Conservation (phyloP, 1,139 yeast genomes). For the Geotrichum australiense region DNA sequence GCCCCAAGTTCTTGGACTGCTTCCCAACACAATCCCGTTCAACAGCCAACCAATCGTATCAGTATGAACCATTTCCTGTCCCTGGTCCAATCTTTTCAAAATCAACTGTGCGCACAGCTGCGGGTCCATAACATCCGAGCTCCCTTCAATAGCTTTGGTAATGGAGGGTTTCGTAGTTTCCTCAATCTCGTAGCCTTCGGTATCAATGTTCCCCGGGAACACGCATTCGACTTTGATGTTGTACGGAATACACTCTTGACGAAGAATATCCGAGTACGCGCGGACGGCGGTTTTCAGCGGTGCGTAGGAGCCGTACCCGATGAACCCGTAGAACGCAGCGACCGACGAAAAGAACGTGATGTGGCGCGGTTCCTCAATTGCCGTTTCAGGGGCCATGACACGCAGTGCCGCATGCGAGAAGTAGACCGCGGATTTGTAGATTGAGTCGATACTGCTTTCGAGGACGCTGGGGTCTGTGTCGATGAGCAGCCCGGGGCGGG, state of each 20-base stretch:
- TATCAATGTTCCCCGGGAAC: constrained; percentile 82
- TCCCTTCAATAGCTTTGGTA: constrained; percentile 77
- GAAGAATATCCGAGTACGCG: constrained; percentile 62
- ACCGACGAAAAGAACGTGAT: constrained; percentile 74
- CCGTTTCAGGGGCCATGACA: constrained; percentile 34
- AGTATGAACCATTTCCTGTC: constrained; percentile 71
- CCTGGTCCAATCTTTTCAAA: constrained; percentile 49
- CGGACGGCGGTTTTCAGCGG: constrained; percentile 82
- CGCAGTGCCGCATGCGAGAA: constrained; percentile 54
- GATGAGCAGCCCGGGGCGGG: constrained; percentile 68
- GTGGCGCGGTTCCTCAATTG: constrained; percentile 40
- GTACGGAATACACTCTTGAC: constrained; percentile 73
- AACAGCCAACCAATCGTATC: constrained; percentile 83
- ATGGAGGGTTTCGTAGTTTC: constrained; percentile 80
- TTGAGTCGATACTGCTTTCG: constrained; percentile 53
- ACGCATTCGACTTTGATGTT: constrained; percentile 50
- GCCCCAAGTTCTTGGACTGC: constrained; percentile 58
- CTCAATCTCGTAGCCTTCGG: constrained; percentile 83
- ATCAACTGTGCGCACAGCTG: constrained; percentile 60
- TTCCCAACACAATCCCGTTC: constrained; percentile 62
- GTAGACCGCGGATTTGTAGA: constrained; percentile 68
- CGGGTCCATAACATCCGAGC: constrained; percentile 63
- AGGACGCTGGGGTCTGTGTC: constrained; percentile 59
- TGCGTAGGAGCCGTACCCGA: constrained; percentile 86
- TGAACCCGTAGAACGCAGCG: constrained; percentile 76